Percentiles rank a stretch among this genome's conserved stretches.
phyloP scores from a whole-genome alignment of 2,329 filamentous ascomycete species.

The Arthrobotrys megalospora region DNA sequence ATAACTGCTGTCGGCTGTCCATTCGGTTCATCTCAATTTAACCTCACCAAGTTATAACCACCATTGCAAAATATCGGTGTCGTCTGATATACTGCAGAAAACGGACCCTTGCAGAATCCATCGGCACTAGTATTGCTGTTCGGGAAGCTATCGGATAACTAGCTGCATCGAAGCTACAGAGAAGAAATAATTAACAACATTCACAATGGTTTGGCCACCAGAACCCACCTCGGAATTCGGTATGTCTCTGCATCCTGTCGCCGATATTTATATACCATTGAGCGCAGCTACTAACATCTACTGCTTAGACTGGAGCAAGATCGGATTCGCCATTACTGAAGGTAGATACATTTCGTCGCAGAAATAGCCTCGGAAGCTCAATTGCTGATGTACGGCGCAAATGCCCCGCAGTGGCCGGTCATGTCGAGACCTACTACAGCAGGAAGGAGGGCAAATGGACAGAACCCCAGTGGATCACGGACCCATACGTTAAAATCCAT shows the following conservation, averaged over 20 bases:
- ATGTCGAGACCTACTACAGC: constrained; percentile 90
- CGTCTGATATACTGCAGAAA: constrained; percentile 10
- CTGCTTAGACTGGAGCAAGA: constrained; percentile 83
- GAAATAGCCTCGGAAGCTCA: constrained; percentile 14
- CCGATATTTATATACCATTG: background rate
- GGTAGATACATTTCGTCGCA: constrained; percentile 71
- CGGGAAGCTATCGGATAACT: constrained; percentile 26
- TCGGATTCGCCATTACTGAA: constrained; percentile 93
- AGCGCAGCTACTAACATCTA: constrained; percentile 6
- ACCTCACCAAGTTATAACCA: background rate
- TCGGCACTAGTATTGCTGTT: constrained; percentile 36
- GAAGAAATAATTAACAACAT: constrained; percentile 4
- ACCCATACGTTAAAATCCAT: constrained; percentile 89
- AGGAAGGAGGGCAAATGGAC: constrained; percentile 82
- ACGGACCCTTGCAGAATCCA: constrained; percentile 38
- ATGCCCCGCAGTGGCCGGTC: constrained; percentile 82
- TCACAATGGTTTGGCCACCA: constrained; percentile 55
- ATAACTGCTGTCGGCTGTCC: too few relatives aligned
- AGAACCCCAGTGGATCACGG: constrained; percentile 81
- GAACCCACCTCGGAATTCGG: constrained; percentile 54
- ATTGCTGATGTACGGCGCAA: constrained; percentile 11
- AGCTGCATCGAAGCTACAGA: constrained; percentile 11
- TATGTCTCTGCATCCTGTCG: background rate
- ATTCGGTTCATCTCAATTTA: background rate
- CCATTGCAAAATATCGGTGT: background rate